Percentiles rank a stretch among this genome's conserved stretches.
These are phyloP conservation scores for Aspergillus amoenus DNA, from an alignment of 2,329 filamentous ascomycete genomes.

Conservation along the genomic window DNA sequence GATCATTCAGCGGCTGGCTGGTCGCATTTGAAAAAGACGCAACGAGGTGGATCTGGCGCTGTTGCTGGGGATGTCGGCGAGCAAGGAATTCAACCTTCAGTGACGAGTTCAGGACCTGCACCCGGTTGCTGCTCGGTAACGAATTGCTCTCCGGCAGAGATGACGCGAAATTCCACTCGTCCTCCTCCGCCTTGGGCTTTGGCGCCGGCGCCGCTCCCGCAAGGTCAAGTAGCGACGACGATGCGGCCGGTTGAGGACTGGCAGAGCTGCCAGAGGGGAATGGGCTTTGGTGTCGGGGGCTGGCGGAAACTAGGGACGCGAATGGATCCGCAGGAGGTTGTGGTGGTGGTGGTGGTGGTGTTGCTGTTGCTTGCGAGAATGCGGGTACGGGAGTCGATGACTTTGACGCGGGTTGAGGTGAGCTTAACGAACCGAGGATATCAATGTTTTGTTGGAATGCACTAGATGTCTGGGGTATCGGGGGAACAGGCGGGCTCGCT, in stretches of 20 bases:
- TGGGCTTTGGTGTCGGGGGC: slow-evolving; percentile 49
- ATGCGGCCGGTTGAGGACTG: slow-evolving; percentile 20
- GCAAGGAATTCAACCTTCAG: slow-evolving; percentile 74
- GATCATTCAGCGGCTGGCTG: slow-evolving; percentile 66
- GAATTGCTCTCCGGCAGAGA: slow-evolving; percentile 65
- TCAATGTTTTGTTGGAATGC: slow-evolving; percentile 56
- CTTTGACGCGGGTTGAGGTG: slow-evolving; percentile 48
- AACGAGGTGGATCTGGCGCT: slow-evolving; percentile 64
- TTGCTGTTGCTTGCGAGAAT: slow-evolving; percentile 31
- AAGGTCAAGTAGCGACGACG: slow-evolving; percentile 36
- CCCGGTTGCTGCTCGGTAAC: slow-evolving; percentile 61
- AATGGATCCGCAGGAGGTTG: slow-evolving; percentile 54
- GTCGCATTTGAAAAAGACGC: slow-evolving; percentile 85
- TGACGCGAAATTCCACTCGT: slow-evolving; percentile 93
- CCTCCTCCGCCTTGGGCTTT: slow-evolving; percentile 60
- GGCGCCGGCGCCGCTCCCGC: slow-evolving; percentile 23
- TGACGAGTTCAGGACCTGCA: slow-evolving; percentile 67
- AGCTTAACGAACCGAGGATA: slow-evolving; percentile 55
- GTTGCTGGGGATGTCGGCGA: slow-evolving; percentile 54
- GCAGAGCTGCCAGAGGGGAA: slow-evolving; percentile 29
- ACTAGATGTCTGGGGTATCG: slow-evolving; percentile 40
- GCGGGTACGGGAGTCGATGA: slow-evolving; percentile 50
- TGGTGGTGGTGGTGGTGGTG: slow-evolving; percentile 40
- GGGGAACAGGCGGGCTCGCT: not conserved
- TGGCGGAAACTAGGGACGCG: slow-evolving; percentile 54